Evolutionary conservation across 2,329 filamentous ascomycete species (phyloP).

Genomic region (Ilyonectria sp.): DNA sequence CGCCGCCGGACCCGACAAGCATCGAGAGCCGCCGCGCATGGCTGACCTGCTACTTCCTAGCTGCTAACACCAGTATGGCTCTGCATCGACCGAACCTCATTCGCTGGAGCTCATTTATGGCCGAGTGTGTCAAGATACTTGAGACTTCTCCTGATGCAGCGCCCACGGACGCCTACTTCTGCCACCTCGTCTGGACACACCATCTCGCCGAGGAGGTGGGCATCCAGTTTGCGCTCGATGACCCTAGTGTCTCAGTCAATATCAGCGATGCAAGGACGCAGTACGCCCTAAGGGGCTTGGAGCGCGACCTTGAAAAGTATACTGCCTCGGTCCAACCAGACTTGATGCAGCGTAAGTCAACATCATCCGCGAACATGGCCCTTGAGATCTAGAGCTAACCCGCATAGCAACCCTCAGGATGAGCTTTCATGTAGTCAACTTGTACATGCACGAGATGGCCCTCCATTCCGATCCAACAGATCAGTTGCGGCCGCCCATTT

Average conservation of each 20-base stretch:
- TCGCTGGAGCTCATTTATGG: slow-evolving; percentile 73
- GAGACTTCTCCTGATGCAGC: slow-evolving; percentile 68
- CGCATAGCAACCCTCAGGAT: slow-evolving; percentile 72
- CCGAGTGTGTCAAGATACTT: slow-evolving; percentile 71
- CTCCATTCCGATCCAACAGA: slow-evolving; percentile 77
- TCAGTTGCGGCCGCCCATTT: slow-evolving; percentile 64
- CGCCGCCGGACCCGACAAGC: slow-evolving; percentile 66
- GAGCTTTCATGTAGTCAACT: slow-evolving; percentile 74
- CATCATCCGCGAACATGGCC: neutral
- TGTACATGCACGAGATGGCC: slow-evolving; percentile 84
- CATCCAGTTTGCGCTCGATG: slow-evolving; percentile 77
- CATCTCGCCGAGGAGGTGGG: slow-evolving; percentile 78
- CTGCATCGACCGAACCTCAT: slow-evolving; percentile 73
- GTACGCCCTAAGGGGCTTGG: slow-evolving; percentile 75
- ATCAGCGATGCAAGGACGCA: slow-evolving; percentile 76
- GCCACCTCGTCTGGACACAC: slow-evolving; percentile 72
- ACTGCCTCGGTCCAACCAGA: slow-evolving; percentile 66
- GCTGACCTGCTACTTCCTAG: slow-evolving; percentile 72
- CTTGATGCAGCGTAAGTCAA: slow-evolving; percentile 69
- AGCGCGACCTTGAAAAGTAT: slow-evolving; percentile 75
- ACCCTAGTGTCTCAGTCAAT: slow-evolving; percentile 67
- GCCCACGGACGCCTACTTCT: slow-evolving; percentile 70
- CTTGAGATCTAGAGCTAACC: neutral
- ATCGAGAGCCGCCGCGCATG: slow-evolving; percentile 72
- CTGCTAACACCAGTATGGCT: slow-evolving; percentile 73